phyloP scores from a whole-genome alignment of 2,329 filamentous ascomycete species.

The Macrophomina tecta region DNA sequence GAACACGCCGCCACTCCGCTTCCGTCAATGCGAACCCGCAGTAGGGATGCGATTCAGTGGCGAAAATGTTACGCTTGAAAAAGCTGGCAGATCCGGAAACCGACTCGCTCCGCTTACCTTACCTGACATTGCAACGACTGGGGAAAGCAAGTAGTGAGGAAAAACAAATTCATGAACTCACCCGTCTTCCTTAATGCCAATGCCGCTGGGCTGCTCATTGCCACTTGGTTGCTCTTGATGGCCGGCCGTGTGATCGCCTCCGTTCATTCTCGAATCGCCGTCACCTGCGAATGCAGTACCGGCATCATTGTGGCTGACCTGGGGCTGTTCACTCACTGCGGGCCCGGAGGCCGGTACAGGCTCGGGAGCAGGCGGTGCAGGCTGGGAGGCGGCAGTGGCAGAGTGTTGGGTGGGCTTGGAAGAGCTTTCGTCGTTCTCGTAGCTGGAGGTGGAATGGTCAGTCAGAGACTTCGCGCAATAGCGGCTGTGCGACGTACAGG shows the following conservation, averaged over 20 bases:
- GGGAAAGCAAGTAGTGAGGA: background rate
- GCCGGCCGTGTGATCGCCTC: conserved; percentile 39
- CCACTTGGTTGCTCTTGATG: conserved; percentile 40
- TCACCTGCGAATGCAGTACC: conserved; percentile 26
- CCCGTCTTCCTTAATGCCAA: conserved; percentile 90
- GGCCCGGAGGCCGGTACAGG: conserved; percentile 34
- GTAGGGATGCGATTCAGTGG: background rate
- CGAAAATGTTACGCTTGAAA: background rate
- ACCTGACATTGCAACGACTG: background rate
- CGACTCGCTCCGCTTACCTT: conserved; percentile 26
- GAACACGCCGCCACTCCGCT: background rate
- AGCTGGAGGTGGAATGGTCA: conserved; percentile 35
- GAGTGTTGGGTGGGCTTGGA: conserved; percentile 38
- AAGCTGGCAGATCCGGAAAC: conserved; percentile 18
- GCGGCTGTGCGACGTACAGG: conserved; percentile 69
- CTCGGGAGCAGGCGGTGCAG: conserved; percentile 29
- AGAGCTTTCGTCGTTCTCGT: conserved; percentile 47
- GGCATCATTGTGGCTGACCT: conserved; percentile 7
- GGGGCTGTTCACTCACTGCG: conserved; percentile 27
- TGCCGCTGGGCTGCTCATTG: conserved; percentile 55
- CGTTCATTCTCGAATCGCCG: conserved; percentile 40
- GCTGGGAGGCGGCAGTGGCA: conserved; percentile 26
- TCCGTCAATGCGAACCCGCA: background rate
- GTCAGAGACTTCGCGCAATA: conserved; percentile 13
- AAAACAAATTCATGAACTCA: conserved; percentile 59